Conservation (phyloP, 192 early-diverging fungal genomes). For the Backusella psychrophila region DNA sequence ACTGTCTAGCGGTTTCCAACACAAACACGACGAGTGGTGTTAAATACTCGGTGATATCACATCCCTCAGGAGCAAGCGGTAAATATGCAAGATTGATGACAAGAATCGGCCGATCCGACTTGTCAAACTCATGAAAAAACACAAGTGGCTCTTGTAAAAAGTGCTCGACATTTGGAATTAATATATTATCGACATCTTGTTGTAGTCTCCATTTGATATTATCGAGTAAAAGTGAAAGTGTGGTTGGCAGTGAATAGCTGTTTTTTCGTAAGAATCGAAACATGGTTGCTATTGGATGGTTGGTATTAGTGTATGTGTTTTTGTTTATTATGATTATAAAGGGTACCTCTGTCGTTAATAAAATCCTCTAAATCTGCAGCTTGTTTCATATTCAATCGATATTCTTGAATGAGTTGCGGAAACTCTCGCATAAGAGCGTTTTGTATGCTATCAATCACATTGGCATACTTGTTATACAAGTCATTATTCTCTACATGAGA, state of each 20-base stretch:
- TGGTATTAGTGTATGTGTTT: too few relatives aligned
- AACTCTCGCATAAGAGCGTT: slow-evolving; percentile 27
- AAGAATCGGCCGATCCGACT: slow-evolving; percentile 30
- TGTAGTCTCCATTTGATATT: slow-evolving; percentile 39
- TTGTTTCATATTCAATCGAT: slow-evolving; percentile 1
- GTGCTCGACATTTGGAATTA: slow-evolving; percentile 8
- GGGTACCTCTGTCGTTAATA: slow-evolving; percentile 26
- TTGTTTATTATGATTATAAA: too few relatives aligned
- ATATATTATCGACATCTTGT: slow-evolving; percentile 29
- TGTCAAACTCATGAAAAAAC: slow-evolving; percentile 38
- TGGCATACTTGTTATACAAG: slow-evolving; percentile 1
- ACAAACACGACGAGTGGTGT: slow-evolving; percentile 34
- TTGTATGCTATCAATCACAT: slow-evolving; percentile 26
- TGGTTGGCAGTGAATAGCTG: slow-evolving; percentile 26
- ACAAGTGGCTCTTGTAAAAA: slow-evolving; percentile 29
- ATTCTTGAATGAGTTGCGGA: slow-evolving; percentile 23
- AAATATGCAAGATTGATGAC: slow-evolving; percentile 30
- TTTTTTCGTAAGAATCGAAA: slow-evolving; percentile 39
- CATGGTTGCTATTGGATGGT: slow-evolving; percentile 28
- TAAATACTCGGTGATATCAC: slow-evolving; percentile 14
- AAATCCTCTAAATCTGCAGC: slow-evolving; percentile 17
- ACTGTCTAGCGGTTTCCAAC: slow-evolving; percentile 33
- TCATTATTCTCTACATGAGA: slow-evolving; percentile 7
- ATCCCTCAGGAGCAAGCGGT: slow-evolving; percentile 12
- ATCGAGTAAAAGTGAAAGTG: slow-evolving; percentile 27